These are phyloP conservation scores for Penicillium turbatum DNA, from an alignment of 495 filamentous ascomycete genomes.

Conservation along the genomic window DNA sequence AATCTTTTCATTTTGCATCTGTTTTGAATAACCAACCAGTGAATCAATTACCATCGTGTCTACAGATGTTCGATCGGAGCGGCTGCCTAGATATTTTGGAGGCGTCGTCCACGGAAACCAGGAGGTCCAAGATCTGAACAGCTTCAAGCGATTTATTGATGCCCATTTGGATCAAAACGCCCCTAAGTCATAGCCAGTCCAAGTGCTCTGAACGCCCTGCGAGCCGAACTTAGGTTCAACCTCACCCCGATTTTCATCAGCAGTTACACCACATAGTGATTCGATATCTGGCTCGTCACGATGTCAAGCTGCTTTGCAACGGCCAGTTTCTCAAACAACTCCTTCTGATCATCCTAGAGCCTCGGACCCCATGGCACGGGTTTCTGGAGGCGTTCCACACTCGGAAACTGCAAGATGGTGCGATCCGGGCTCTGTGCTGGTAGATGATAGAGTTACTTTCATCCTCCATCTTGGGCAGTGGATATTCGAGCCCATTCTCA, in stretches of 20 bases:
- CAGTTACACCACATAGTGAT: slow-evolving; percentile 21
- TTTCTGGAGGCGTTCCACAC: slow-evolving; percentile 42
- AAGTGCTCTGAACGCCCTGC: slow-evolving; percentile 45
- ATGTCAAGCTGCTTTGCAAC: slow-evolving; percentile 48
- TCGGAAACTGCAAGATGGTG: slow-evolving; percentile 33
- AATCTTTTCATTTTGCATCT: no score
- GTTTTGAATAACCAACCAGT: no score
- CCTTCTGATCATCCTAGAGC: slow-evolving; percentile 50
- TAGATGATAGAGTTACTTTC: slow-evolving; percentile 53
- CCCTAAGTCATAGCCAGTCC: slow-evolving; percentile 46
- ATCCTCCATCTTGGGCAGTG: slow-evolving; percentile 20
- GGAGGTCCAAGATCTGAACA: slow-evolving; percentile 18
- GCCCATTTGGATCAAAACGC: slow-evolving; percentile 50
- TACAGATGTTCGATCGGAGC: slow-evolving; percentile 10
- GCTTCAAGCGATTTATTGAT: slow-evolving; percentile 59
- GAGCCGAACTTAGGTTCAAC: slow-evolving; percentile 46
- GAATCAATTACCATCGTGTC: slow-evolving; percentile 3
- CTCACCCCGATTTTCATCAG: slow-evolving; percentile 51
- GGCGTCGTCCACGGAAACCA: slow-evolving; percentile 31
- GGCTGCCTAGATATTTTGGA: slow-evolving; percentile 31
- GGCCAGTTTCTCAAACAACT: slow-evolving; percentile 54
- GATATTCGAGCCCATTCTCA: slow-evolving; percentile 29
- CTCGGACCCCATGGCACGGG: slow-evolving; percentile 58
- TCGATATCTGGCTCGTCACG: slow-evolving; percentile 20
- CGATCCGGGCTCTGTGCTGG: slow-evolving; percentile 53